Conservation (phyloP, 73 alveolate species). For the Tetrahymena borealis region DNA sequence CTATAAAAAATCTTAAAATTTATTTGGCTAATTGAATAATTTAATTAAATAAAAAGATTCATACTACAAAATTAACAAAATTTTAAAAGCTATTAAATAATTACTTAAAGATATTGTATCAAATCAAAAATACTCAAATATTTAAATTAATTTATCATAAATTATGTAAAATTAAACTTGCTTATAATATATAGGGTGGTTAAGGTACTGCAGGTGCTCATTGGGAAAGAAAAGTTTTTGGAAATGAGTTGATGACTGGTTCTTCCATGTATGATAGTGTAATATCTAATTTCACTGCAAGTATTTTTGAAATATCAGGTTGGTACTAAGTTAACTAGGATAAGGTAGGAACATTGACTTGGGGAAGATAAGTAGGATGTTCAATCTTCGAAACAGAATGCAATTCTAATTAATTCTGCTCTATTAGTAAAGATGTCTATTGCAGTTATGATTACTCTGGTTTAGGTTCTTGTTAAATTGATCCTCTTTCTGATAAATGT, state of each 20-base stretch:
- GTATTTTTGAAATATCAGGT: conserved; percentile 23
- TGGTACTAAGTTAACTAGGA: conserved; percentile 17
- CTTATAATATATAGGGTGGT: conserved; percentile 10
- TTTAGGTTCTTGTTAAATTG: conserved; percentile 9
- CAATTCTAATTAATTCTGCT: neutral
- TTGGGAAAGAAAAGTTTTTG: conserved; percentile 36
- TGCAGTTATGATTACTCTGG: conserved; percentile 26
- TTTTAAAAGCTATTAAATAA: no score
- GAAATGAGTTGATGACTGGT: conserved; percentile 35
- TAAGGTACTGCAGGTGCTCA: conserved; percentile 40
- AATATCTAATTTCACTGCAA: conserved; percentile 1
- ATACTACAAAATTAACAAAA: no score
- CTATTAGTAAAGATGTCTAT: neutral
- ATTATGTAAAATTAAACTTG: neutral
- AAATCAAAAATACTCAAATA: no score
- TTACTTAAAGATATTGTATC: no score
- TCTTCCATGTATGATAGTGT: conserved; percentile 11
- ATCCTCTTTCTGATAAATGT: conserved; percentile 11
- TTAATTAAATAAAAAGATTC: no score
- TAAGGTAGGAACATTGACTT: conserved; percentile 21
- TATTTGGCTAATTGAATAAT: no score
- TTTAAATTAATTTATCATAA: no score
- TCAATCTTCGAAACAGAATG: conserved; percentile 2
- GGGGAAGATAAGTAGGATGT: conserved; percentile 36
- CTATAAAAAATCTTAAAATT: no score